These are phyloP conservation scores for Aspergillus diversus DNA, from an alignment of 495 filamentous ascomycete genomes.

Conservation along the genomic window DNA sequence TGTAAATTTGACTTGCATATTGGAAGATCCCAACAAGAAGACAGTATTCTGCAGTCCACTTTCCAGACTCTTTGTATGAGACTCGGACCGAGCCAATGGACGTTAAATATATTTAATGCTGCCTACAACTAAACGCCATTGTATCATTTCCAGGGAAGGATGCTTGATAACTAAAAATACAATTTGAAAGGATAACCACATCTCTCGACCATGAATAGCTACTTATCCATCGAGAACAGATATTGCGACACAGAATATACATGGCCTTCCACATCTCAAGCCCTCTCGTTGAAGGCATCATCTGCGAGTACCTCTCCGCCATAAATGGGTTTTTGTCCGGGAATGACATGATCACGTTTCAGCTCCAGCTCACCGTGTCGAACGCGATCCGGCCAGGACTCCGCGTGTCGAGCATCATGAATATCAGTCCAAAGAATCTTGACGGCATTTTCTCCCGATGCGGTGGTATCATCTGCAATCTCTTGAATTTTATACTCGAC, in stretches of 20 bases:
- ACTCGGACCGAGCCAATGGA: neutral
- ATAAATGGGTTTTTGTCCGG: constrained; percentile 31
- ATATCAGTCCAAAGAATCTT: constrained; percentile 73
- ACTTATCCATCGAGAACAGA: constrained; percentile 14
- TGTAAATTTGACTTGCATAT: constrained; percentile 33
- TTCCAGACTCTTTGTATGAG: too few species aligned
- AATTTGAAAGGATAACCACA: constrained; percentile 46
- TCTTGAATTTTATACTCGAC: constrained; percentile 38
- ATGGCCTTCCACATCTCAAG: neutral
- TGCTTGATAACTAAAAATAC: constrained; percentile 57
- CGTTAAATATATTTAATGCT: constrained; percentile 14
- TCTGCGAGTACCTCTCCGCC: constrained; percentile 44
- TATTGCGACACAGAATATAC: constrained; percentile 16
- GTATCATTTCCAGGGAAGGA: constrained; percentile 49
- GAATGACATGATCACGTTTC: constrained; percentile 41
- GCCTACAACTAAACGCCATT: constrained; percentile 39
- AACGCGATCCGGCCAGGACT: constrained; percentile 70
- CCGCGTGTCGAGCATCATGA: constrained; percentile 66
- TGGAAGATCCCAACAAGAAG: neutral
- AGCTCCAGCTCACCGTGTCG: constrained; percentile 57
- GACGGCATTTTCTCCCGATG: constrained; percentile 40
- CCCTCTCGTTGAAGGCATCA: constrained; percentile 47
- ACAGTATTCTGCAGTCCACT: neutral
- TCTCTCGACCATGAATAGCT: constrained; percentile 3
- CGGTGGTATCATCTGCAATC: constrained; percentile 33